Conservation (phyloP, 2,329 filamentous ascomycete genomes). For the Bretziella fagacearum region DNA sequence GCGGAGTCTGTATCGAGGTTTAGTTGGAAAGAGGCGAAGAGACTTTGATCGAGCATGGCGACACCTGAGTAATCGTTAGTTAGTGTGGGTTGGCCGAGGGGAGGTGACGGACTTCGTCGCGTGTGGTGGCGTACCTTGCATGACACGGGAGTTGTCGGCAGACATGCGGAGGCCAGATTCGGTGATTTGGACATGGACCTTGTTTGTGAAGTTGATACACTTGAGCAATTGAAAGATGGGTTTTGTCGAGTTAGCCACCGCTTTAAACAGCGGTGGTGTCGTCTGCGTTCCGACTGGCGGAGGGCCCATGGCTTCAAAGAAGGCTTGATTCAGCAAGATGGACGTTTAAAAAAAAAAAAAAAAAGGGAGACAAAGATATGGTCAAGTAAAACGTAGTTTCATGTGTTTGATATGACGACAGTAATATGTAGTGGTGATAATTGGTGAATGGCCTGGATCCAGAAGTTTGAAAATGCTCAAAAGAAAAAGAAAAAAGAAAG, state of each 20-base stretch:
- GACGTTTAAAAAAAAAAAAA: background rate
- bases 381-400: too few relatives aligned
- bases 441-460: slow-evolving; percentile 10
- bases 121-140: slow-evolving; percentile 51
- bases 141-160: slow-evolving; percentile 72
- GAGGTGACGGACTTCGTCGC: background rate
- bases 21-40: slow-evolving; percentile 76
- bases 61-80: slow-evolving; percentile 20
- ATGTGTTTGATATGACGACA: background rate
- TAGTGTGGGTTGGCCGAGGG: background rate
- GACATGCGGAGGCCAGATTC: slow-evolving; percentile 74
- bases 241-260: slow-evolving; percentile 60
- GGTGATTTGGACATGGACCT: slow-evolving; percentile 54
- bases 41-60: slow-evolving; percentile 69
- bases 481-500: slow-evolving; percentile 17
- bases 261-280: slow-evolving; percentile 44
- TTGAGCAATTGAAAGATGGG: slow-evolving; percentile 49
- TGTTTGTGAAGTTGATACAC: slow-evolving; percentile 43
- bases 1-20: slow-evolving; percentile 30
- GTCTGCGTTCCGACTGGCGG: slow-evolving; percentile 5
- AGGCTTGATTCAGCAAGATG: too few relatives aligned
- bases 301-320: too few relatives aligned
- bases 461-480: slow-evolving; percentile 15
- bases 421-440: background rate
- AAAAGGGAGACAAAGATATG: slow-evolving; percentile 3